Conservation (phyloP, 1,284 basidiomycete genomes). For the Trichosporon sp. region DNA sequence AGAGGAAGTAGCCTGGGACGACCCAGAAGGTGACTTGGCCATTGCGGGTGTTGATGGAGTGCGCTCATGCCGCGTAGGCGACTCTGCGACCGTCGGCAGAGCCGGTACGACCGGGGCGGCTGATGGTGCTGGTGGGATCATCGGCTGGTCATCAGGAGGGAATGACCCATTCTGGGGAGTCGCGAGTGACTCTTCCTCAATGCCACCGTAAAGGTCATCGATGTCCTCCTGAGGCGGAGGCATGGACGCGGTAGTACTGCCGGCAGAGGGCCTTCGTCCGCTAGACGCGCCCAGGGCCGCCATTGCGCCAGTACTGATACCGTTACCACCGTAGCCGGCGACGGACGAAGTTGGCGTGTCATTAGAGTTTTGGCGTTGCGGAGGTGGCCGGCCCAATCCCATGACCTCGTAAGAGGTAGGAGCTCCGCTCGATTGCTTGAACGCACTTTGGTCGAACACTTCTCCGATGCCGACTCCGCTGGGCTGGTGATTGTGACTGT, state of each 20-base stretch:
- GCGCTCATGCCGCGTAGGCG: constrained; percentile 1
- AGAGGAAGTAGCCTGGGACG: background rate
- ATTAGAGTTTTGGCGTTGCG: background rate
- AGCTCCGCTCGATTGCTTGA: background rate
- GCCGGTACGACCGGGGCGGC: background rate
- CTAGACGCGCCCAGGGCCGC: background rate
- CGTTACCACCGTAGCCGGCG: background rate
- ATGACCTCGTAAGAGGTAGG: background rate
- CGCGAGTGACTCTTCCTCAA: constrained; percentile 10
- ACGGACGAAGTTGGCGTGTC: background rate
- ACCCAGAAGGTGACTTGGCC: background rate
- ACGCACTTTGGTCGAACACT: background rate
- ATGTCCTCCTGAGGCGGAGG: background rate
- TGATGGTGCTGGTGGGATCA: background rate
- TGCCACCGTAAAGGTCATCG: constrained; percentile 11
- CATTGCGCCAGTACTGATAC: background rate
- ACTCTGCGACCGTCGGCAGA: background rate
- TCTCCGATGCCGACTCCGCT: background rate
- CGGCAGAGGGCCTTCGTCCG: background rate
- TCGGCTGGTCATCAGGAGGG: background rate
- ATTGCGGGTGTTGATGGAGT: background rate
- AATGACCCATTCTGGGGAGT: background rate
- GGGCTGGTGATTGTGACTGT: background rate
- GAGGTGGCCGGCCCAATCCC: background rate
- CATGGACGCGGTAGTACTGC: constrained; percentile 6